Evolutionary conservation across 179 eudicot genomes (phyloP).

Genomic region (Pouteria campechiana): DNA sequence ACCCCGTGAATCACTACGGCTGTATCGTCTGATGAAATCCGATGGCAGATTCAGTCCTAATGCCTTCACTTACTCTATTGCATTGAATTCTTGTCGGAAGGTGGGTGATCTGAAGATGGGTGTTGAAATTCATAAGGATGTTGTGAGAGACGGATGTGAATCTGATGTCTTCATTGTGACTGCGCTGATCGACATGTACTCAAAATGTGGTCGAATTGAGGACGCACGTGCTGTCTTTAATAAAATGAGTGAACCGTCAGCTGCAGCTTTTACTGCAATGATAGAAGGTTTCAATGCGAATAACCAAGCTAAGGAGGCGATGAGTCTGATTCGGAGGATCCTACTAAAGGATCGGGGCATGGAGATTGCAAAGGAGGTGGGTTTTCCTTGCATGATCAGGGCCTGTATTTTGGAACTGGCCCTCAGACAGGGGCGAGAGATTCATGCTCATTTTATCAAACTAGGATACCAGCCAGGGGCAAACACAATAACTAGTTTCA

Average conservation of each 20-base stretch:
- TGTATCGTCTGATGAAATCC: conserved; percentile 1
- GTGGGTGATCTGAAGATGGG: background rate
- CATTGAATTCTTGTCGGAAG: background rate
- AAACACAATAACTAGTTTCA: no score
- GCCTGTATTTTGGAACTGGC: no score
- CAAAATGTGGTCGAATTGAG: conserved; percentile 4
- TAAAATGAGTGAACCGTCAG: background rate
- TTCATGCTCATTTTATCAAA: no score
- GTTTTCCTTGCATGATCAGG: no score
- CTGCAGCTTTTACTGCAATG: background rate
- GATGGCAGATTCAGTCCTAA: conserved; percentile 1
- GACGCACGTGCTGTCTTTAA: conserved; percentile 1
- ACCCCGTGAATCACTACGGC: conserved; percentile 1
- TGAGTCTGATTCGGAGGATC: no score
- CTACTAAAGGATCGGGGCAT: no score
- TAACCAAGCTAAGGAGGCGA: no score
- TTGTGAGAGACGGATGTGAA: conserved; percentile 1
- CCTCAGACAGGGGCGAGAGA: no score
- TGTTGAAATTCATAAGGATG: background rate
- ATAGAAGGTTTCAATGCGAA: background rate
- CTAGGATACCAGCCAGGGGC: no score
- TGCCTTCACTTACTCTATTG: conserved; percentile 1
- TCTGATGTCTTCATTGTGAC: background rate
- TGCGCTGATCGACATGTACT: conserved; percentile 7
- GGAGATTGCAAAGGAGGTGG: no score